Percentiles rank a stretch among this genome's conserved stretches.
Evolutionary conservation across 495 filamentous ascomycete species (phyloP).

Genomic region (Lentithecium fluviatile): DNA sequence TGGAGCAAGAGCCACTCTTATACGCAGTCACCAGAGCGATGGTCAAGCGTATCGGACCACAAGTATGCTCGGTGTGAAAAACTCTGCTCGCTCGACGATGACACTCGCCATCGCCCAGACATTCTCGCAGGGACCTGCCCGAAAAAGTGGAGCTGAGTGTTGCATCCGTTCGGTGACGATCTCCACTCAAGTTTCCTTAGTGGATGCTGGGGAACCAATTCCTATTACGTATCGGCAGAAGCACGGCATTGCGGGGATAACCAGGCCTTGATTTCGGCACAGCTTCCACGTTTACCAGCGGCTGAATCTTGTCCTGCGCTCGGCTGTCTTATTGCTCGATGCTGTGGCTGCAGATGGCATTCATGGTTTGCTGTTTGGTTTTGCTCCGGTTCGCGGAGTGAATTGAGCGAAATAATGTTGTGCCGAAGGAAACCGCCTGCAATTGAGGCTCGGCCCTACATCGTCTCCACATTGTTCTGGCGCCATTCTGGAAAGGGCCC

Average conservation of each 20-base stretch:
- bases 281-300: background rate
- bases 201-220: slow-evolving; percentile 8
- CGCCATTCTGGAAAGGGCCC: background rate
- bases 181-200: background rate
- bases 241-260: background rate
- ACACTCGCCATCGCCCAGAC: no score
- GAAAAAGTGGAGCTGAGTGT: background rate
- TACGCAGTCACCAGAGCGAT: no score
- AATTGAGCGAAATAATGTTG: background rate
- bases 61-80: no score
- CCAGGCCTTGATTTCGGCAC: background rate
- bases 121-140: background rate
- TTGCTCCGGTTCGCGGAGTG: background rate
- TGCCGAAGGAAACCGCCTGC: background rate
- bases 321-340: background rate
- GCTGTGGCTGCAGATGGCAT: background rate
- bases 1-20: no score
- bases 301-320: background rate
- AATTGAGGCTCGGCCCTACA: background rate
- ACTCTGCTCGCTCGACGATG: no score
- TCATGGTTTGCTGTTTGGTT: background rate
- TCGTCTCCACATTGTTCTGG: background rate
- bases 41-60: no score
- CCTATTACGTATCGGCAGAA: slow-evolving; percentile 13
- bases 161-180: background rate